Percentiles rank a stretch among this genome's conserved stretches.
Conservation (phyloP, 768 basidiomycete genomes). For the Lentinula boryana region DNA sequence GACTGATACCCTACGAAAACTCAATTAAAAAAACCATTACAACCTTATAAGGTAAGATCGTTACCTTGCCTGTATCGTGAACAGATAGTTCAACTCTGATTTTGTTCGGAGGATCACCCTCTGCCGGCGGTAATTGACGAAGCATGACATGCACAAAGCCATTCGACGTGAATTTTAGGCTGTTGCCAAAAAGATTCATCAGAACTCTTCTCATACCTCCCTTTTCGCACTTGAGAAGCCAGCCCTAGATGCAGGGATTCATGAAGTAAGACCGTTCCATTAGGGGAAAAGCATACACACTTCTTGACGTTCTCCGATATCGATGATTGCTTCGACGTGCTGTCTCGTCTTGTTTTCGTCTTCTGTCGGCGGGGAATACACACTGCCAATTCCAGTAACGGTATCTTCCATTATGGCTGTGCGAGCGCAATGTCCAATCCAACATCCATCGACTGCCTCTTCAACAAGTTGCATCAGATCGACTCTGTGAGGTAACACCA, state of each 20-base stretch:
- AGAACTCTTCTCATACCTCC: constrained; percentile 87
- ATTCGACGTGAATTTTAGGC: constrained; percentile 86
- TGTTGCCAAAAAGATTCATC: constrained; percentile 95
- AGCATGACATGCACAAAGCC: constrained; percentile 86
- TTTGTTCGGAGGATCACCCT: constrained; percentile 47
- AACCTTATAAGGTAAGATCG: constrained; percentile 4
- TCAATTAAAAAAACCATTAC: not conserved
- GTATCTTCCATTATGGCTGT: constrained; percentile 61
- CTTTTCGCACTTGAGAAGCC: constrained; percentile 84
- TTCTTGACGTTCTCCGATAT: constrained; percentile 67
- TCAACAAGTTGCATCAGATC: constrained; percentile 80
- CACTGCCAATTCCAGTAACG: constrained; percentile 72
- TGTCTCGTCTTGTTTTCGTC: constrained; percentile 35
- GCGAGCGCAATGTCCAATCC: constrained; percentile 87
- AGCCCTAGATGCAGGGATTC: constrained; percentile 47
- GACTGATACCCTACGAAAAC: constrained; percentile 70
- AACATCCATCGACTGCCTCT: constrained; percentile 89
- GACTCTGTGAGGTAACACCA: constrained; percentile 30
- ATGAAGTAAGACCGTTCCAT: not conserved
- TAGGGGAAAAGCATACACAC: constrained; percentile 29
- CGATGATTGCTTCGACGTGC: constrained; percentile 83
- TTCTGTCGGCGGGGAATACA: constrained; percentile 80
- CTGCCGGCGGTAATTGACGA: constrained; percentile 58
- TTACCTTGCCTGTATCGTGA: constrained; percentile 83
- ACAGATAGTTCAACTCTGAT: constrained; percentile 81